Conservation (phyloP, 208 protist species). For the Wallacemonas sp. region DNA sequence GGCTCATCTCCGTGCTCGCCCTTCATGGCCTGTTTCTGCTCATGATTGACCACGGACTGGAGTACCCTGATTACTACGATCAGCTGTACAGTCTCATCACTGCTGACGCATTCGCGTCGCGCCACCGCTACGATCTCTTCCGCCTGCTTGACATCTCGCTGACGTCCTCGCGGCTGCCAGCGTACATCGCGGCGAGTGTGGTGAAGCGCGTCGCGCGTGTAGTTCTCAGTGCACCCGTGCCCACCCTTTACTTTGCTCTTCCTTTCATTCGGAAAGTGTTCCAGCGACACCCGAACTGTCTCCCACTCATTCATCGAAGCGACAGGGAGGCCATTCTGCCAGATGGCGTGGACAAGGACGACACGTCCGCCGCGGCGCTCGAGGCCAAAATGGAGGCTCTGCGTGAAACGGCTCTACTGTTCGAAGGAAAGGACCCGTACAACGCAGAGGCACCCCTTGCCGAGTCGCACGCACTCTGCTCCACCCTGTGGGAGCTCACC, state of each 20-base stretch:
- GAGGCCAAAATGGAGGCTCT: slow-evolving; percentile 40
- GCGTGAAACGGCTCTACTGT: slow-evolving; percentile 60
- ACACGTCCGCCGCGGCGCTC: slow-evolving; percentile 17
- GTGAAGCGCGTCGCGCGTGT: slow-evolving; percentile 77
- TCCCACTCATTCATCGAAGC: slow-evolving; percentile 87
- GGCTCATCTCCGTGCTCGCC: slow-evolving; percentile 83
- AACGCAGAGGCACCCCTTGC: slow-evolving; percentile 37
- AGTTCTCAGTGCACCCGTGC: slow-evolving; percentile 62
- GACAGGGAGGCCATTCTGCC: slow-evolving; percentile 59
- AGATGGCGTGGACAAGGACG: slow-evolving; percentile 30
- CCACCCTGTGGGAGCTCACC: slow-evolving; percentile 89
- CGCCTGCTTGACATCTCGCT: slow-evolving; percentile 82
- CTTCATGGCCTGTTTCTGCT: slow-evolving; percentile 88
- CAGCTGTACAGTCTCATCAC: slow-evolving; percentile 90
- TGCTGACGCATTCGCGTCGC: slow-evolving; percentile 77
- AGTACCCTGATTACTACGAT: slow-evolving; percentile 92
- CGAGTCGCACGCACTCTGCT: slow-evolving; percentile 67
- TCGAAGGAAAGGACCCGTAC: slow-evolving; percentile 84
- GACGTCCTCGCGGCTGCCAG: slow-evolving; percentile 76
- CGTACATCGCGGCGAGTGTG: slow-evolving; percentile 84
- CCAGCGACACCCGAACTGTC: slow-evolving; percentile 86
- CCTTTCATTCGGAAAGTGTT: slow-evolving; percentile 86
- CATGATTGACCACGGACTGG: slow-evolving; percentile 89
- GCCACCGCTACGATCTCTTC: slow-evolving; percentile 88
- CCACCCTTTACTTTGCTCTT: slow-evolving; percentile 86